These are phyloP conservation scores for Leavenworthia alabamica DNA, from an alignment of 345 rosid species.

Conservation along the genomic window DNA sequence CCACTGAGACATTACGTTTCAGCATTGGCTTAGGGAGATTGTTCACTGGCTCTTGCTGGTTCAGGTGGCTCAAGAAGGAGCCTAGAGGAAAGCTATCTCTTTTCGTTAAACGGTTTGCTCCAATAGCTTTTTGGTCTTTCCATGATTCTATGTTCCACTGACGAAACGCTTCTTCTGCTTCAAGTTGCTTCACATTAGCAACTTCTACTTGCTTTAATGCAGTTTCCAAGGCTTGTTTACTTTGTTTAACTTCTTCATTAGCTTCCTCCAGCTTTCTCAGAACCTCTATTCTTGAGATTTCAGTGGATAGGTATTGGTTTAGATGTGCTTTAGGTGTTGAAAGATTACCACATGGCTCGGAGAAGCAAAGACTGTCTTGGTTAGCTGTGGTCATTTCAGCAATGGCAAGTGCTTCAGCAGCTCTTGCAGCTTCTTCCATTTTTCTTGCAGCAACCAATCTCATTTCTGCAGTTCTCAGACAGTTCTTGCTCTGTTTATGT, in stretches of 20 bases:
- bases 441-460: constrained; percentile 77
- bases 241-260: constrained; percentile 59
- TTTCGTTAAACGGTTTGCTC: constrained; percentile 18
- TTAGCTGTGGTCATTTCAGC: constrained; percentile 47
- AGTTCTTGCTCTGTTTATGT: constrained; percentile 32
- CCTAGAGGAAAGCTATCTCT: constrained; percentile 30
- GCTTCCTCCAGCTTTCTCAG: constrained; percentile 74
- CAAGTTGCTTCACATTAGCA: constrained; percentile 66
- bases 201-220: constrained; percentile 59
- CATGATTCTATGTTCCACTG: constrained; percentile 56
- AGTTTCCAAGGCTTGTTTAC: constrained; percentile 58
- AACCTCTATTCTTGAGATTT: constrained; percentile 34
- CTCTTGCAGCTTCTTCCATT: constrained; percentile 93
- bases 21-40: constrained; percentile 44
- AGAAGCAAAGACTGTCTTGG: constrained; percentile 31
- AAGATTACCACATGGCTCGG: constrained; percentile 45
- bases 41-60: constrained; percentile 13
- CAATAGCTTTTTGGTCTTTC: constrained; percentile 29
- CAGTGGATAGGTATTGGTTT: constrained; percentile 6
- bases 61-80: constrained; percentile 37
- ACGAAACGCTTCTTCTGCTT: constrained; percentile 64
- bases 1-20: constrained; percentile 56
- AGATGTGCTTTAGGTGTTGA: constrained; percentile 24
- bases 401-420: constrained; percentile 79
- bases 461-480: constrained; percentile 58